Evolutionary conservation across 2,329 filamentous ascomycete genomes (phyloP), one percentile per base, ranked within the genome.

Genomic region (Colletotrichum salicis): DNA sequence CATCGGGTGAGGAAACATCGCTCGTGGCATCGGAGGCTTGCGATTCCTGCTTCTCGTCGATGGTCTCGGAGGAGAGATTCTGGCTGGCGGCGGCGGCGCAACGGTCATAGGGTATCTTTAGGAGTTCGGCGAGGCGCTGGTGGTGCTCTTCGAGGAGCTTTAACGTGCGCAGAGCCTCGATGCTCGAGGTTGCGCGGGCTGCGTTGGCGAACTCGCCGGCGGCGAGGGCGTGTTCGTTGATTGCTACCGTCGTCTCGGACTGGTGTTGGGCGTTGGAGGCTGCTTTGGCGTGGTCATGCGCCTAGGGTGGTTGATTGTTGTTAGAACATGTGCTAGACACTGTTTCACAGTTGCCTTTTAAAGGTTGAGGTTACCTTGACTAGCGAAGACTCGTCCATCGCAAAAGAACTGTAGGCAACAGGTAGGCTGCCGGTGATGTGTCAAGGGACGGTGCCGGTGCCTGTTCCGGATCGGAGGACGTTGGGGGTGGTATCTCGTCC

Each of bases 121-220:
- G 89, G 54, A 98, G 90, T 74, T 93, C 90, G 19, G 95, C 94
- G 13, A 98, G 91, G 73, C 91, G 91, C 75, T 91, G 90, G 80
- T 99, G 96, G 80, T 99, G 94, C 74, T 93, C 88, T 81, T 98
- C 94, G 70, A 99, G 91, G 3, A 98, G 88, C 75, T 89, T 90
- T 72, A 99, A 86, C 11, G 95, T 96, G 64, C 96, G 91, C 61
- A 97, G 83, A 15, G 95, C 96, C 86, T 97, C 87, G 74, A 87
- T 79, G 78, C 86, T 89, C 52, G 85, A 86, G 8, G 94, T 97
- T 59, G 84, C 88, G 73, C 90, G 89, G n/a, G 94, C 91, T 35
- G 95, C 95, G 72, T 92, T 92, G 72, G 94, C 92, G 80, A 97
- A 98, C 80, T 97, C 94, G 74, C 91, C 92, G 2, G 96, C 96